Conservation (phyloP, 2,329 filamentous ascomycete species). For the Septoria petroselini region DNA sequence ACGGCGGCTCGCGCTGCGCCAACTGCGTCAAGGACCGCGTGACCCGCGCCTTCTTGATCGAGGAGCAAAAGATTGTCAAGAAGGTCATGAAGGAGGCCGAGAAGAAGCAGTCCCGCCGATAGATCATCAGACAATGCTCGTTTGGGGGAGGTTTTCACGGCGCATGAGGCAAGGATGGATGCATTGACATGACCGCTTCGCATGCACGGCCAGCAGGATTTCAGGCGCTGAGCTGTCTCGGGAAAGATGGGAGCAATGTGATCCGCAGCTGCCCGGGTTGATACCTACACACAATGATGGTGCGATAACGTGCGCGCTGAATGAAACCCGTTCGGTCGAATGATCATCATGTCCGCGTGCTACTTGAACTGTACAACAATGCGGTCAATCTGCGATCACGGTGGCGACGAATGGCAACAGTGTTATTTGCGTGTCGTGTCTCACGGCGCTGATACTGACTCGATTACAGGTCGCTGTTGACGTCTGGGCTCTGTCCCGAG, state of each 20-base stretch:
- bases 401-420: too few species aligned
- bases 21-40: slow-evolving; percentile 98
- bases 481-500: too few species aligned
- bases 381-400: too few species aligned
- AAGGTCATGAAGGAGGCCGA: slow-evolving; percentile 99
- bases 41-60: slow-evolving; percentile 96
- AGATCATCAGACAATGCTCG: slow-evolving; percentile 20
- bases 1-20: slow-evolving; percentile 96
- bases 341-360: slow-evolving; percentile 54
- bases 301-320: slow-evolving; percentile 18
- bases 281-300: slow-evolving; percentile 1
- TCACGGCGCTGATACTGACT: too few species aligned
- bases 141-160: slow-evolving; percentile 15
- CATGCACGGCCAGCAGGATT: slow-evolving; percentile 12
- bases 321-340: slow-evolving; percentile 18
- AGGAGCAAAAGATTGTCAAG: slow-evolving; percentile 99
- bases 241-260: slow-evolving; percentile 11
- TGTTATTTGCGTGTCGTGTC: too few species aligned
- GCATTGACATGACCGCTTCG: slow-evolving; percentile 15
- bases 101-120: slow-evolving; percentile 57
- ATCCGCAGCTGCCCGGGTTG: slow-evolving; percentile 6
- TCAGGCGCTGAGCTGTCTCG: slow-evolving; percentile 11
- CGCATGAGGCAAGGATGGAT: slow-evolving; percentile 20
- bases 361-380: too few species aligned
- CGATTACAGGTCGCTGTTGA: too few species aligned